These are phyloP conservation scores for Echites panduratus DNA, from an alignment of 257 asterid species.

Conservation along the genomic window DNA sequence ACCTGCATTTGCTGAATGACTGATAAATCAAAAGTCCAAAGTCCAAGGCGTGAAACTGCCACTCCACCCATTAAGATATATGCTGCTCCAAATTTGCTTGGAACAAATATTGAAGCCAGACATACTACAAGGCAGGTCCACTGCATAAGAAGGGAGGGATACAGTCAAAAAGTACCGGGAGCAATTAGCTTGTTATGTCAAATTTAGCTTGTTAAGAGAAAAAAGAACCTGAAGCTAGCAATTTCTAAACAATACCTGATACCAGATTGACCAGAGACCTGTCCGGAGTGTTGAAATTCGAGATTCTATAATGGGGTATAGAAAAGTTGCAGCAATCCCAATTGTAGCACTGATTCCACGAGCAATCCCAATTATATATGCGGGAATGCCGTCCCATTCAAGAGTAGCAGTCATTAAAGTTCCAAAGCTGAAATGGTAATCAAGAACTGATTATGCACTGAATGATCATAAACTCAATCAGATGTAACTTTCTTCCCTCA, in stretches of 20 bases:
- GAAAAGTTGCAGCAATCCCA: slow-evolving; percentile 79
- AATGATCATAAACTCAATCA: not conserved
- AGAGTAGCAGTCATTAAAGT: slow-evolving; percentile 86
- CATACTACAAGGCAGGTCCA: slow-evolving; percentile 73
- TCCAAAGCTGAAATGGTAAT: slow-evolving; percentile 58
- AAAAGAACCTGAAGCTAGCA: not conserved
- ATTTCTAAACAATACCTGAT: slow-evolving; percentile 44
- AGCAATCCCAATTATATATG: slow-evolving; percentile 75
- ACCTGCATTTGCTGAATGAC: slow-evolving; percentile 99
- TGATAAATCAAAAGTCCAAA: slow-evolving; percentile 86
- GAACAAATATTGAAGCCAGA: slow-evolving; percentile 57
- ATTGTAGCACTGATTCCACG: slow-evolving; percentile 73
- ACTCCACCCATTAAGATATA: slow-evolving; percentile 80
- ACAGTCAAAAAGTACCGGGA: not conserved
- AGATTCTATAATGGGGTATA: slow-evolving; percentile 59
- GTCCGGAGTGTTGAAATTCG: slow-evolving; percentile 59
- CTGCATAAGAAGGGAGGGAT: slow-evolving; percentile 31
- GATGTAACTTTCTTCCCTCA: not conserved
- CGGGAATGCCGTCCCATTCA: slow-evolving; percentile 89
- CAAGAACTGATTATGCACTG: not conserved
- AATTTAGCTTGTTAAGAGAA: not conserved
- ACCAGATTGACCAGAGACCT: slow-evolving; percentile 95
- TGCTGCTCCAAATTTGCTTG: slow-evolving; percentile 37
- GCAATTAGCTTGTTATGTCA: not conserved
- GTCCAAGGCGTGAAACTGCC: slow-evolving; percentile 82